Conservation (phyloP, 768 basidiomycete species). For the Suillus alpinus region DNA sequence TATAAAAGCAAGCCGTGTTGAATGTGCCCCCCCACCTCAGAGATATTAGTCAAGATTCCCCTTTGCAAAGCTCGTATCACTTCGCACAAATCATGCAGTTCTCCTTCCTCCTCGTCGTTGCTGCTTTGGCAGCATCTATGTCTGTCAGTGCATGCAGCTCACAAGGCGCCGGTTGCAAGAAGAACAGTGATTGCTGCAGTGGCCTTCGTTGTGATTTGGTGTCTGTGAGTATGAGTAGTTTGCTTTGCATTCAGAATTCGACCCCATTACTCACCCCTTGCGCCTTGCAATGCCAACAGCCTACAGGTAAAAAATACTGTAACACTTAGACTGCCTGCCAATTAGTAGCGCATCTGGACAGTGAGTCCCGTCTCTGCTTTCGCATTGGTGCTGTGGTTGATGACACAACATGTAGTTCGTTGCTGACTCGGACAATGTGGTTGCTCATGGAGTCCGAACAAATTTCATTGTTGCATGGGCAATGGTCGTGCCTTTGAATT, state of each 20-base stretch:
- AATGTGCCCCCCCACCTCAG: no score
- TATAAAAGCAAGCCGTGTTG: no score
- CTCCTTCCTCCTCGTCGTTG: neutral
- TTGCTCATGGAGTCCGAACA: neutral
- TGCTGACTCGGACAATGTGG: neutral
- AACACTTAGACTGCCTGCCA: neutral
- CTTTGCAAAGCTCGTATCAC: neutral
- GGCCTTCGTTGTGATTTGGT: neutral
- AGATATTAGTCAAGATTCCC: neutral
- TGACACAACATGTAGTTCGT: neutral
- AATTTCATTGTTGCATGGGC: neutral
- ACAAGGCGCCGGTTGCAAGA: no score
- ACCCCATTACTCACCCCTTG: neutral
- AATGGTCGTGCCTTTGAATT: neutral
- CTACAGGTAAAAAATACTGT: neutral
- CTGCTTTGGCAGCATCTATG: neutral
- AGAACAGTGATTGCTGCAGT: neutral
- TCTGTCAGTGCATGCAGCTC: neutral
- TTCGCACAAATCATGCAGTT: neutral
- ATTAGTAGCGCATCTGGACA: neutral
- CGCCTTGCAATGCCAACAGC: neutral
- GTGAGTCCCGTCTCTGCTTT: neutral
- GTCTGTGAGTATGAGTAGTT: neutral
- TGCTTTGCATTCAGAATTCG: neutral
- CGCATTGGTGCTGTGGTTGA: neutral